Conservation (phyloP, 169 alveolate genomes). For the Cryptosporidium canis region DNA sequence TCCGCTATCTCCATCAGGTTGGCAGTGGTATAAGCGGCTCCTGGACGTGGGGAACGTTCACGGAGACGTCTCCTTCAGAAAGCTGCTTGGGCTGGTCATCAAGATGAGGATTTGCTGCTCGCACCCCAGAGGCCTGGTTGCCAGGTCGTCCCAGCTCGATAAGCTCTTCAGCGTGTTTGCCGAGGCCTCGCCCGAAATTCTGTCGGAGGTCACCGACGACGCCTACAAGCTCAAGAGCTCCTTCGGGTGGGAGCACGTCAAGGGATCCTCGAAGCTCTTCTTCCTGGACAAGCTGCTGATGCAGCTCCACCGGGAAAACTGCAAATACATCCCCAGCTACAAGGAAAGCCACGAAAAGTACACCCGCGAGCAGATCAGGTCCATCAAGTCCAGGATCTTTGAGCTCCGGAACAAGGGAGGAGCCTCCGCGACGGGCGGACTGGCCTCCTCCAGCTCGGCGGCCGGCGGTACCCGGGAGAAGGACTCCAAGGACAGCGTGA, state of each 20-base stretch:
- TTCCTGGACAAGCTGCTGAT: conserved; percentile 88
- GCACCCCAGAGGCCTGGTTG: conserved; percentile 88
- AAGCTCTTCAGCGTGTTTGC: conserved; percentile 83
- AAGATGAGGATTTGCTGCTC: conserved; percentile 90
- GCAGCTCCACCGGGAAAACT: conserved; percentile 86
- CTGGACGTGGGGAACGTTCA: conserved; percentile 82
- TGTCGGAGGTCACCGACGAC: conserved; percentile 73
- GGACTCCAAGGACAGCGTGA: not conserved
- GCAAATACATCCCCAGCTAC: conserved; percentile 82
- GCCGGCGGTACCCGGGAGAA: not conserved
- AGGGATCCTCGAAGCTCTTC: conserved; percentile 85
- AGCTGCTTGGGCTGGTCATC: conserved; percentile 87
- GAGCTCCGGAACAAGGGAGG: conserved; percentile 60
- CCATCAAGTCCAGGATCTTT: conserved; percentile 56
- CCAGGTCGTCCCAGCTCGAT: conserved; percentile 83
- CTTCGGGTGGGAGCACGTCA: conserved; percentile 85
- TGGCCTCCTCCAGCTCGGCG: not conserved
- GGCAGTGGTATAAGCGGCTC: conserved; percentile 85
- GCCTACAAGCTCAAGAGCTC: conserved; percentile 75
- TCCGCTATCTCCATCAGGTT: conserved; percentile 84
- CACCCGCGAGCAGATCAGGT: conserved; percentile 47
- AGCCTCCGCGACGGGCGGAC: not conserved
- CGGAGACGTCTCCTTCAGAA: conserved; percentile 84
- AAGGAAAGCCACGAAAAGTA: conserved; percentile 71
- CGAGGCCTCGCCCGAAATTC: conserved; percentile 68